Evolutionary conservation across 164 flowering plant species (phyloP).

Genomic region (Chloranthus sessilifolius): DNA sequence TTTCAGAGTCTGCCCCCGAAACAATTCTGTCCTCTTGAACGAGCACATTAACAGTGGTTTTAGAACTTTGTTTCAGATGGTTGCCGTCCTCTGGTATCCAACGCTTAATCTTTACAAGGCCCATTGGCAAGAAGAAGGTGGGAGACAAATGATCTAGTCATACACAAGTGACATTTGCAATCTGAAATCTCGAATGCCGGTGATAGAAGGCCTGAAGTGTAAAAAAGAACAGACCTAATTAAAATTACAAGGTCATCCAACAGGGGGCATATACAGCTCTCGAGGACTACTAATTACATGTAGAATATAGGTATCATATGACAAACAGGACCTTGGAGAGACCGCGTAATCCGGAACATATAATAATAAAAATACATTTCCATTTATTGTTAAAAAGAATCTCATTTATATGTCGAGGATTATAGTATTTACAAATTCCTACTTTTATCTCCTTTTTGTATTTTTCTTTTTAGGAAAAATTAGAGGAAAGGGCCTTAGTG

Average conservation of each 20-base stretch:
- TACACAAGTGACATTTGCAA: conserved; percentile 8
- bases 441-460: too few species aligned
- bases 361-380: too few species aligned
- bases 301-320: too few species aligned
- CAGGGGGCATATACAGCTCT: neutral
- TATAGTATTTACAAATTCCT: too few species aligned
- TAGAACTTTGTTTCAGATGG: conserved; percentile 4
- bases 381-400: too few species aligned
- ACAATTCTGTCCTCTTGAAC: conserved; percentile 9
- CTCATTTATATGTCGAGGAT: too few species aligned
- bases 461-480: too few species aligned
- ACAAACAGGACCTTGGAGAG: too few species aligned
- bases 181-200: conserved; percentile 2
- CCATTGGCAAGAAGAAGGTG: conserved; percentile 21
- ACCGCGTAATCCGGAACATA: too few species aligned
- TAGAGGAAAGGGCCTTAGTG: too few species aligned
- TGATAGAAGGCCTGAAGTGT: conserved; percentile 14
- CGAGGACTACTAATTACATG: too few species aligned
- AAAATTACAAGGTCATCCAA: too few species aligned
- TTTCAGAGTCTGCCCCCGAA: conserved; percentile 13
- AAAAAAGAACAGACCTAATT: neutral
- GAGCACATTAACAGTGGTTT: neutral
- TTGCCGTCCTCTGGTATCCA: conserved; percentile 7
- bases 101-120: conserved; percentile 18
- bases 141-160: conserved; percentile 5